Conservation (phyloP, 306 rosid genomes). For the Castanopsis chinensis region DNA sequence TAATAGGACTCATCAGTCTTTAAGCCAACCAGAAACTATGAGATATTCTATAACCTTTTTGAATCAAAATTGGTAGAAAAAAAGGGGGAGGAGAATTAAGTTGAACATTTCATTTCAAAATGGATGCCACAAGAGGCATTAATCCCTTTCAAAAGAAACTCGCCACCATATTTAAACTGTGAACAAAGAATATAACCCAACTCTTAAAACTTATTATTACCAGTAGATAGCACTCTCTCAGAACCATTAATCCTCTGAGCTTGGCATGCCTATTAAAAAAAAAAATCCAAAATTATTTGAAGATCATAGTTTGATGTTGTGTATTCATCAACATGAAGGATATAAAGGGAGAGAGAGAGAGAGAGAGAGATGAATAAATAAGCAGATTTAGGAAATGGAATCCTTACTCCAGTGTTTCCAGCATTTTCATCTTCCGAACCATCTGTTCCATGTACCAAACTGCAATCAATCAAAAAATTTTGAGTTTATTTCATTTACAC, state of each 20-base stretch:
- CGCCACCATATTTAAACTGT: background rate
- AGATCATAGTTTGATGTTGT: background rate
- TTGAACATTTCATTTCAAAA: no score
- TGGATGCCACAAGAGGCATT: no score
- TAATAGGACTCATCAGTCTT: background rate
- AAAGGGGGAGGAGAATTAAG: no score
- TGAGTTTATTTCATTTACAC: no score
- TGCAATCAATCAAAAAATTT: no score
- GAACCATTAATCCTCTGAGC: constrained; percentile 2
- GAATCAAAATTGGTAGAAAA: no score
- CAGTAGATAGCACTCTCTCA: constrained; percentile 21
- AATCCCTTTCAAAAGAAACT: background rate
- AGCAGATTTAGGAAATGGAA: background rate
- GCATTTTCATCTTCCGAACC: constrained; percentile 7
- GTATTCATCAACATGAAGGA: background rate
- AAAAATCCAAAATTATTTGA: background rate
- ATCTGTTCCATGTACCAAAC: background rate
- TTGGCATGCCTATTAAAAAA: constrained; percentile 17
- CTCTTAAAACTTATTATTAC: constrained; percentile 8
- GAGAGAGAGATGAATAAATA: background rate
- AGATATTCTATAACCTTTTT: no score
- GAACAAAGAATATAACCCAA: background rate
- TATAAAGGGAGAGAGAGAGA: background rate
- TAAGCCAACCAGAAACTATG: background rate
- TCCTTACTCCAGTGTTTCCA: constrained; percentile 15